Evolutionary conservation across 2,329 filamentous ascomycete species (phyloP), one percentile per base, ranked within the genome.

Genomic region (Elsinoe ampelina): DNA sequence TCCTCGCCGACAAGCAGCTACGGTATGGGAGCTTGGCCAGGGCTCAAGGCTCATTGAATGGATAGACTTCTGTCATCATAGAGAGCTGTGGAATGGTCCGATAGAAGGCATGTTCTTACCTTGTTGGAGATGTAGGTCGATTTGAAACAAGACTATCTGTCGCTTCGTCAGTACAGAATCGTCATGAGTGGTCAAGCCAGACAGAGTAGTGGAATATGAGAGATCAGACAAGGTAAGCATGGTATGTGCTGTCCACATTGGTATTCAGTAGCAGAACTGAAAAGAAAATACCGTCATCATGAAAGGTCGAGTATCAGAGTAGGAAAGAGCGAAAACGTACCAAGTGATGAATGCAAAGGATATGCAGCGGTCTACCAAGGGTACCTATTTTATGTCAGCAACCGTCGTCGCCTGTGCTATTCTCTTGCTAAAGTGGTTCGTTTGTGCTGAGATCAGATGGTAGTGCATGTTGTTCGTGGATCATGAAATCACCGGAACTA

Each of bases 391-490:
- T 7, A 15, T 42, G 39, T 45, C 17, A 45, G 41, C 20, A 26
- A 30, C n/a, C 15, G 8, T 42, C 6, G 15, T 15, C 15, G 15
- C 15, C 3, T 8, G 11, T 11, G 39, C 5, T 19, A 11, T 42
- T 15, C 15, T 19, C 15, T 7, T 15, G 10, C 26, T 11, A 6
- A 45, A 45, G 41, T 12, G 41, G 19, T 13, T 45, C 17, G 41
- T 43, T 43, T 30, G 38, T 22, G 26, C 43, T 30, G 38, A 56
- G 63, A 65, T 71, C 68, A 71, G 68, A 71, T 71, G 68, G 68
- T 71, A 67, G 68, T 71, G 68, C 68, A 71, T 71, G 68, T 70
- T 65, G 66, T 71, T 68, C 67, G 55, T 64, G 66, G 68, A 64
- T 68, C 68, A 71, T 66, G 59, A 59, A 59, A 54, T 70, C 68